A percentile compares a stretch with the other conserved stretches of the same genome.
These are phyloP conservation scores for Nevesoporus exiguus DNA, from an alignment of 768 basidiomycete genomes.

Conservation along the genomic window DNA sequence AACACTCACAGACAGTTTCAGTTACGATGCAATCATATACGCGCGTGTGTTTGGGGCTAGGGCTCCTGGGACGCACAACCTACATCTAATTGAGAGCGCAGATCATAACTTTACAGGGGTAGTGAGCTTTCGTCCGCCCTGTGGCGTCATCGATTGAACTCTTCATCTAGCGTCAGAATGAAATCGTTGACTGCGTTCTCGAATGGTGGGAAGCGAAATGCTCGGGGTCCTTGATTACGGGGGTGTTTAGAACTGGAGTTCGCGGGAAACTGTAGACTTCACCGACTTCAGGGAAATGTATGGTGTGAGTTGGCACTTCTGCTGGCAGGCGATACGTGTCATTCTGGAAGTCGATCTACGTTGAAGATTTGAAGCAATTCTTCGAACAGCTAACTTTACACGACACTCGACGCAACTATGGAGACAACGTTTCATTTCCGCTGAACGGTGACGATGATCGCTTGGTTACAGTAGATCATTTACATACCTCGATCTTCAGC, in stretches of 20 bases:
- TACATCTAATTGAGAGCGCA: slow-evolving; percentile 67
- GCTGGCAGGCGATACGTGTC: not conserved
- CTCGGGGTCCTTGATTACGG: slow-evolving; percentile 50
- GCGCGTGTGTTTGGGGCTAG: slow-evolving; percentile 55
- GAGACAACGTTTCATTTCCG: not conserved
- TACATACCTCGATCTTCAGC: not conserved
- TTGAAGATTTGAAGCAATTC: not conserved
- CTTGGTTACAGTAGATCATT: not conserved
- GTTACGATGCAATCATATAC: slow-evolving; percentile 72
- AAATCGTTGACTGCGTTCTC: slow-evolving; percentile 63
- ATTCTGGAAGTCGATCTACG: not conserved
- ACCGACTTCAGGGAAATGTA: not conserved
- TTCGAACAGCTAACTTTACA: not conserved
- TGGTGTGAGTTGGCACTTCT: no score
- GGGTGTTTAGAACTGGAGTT: slow-evolving; percentile 59
- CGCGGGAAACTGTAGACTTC: slow-evolving; percentile 46
- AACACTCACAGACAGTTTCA: slow-evolving; percentile 24
- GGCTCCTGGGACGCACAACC: slow-evolving; percentile 62
- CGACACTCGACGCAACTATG: not conserved
- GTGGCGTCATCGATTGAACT: slow-evolving; percentile 1
- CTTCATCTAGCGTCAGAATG: slow-evolving; percentile 49
- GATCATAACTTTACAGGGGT: slow-evolving; percentile 78
- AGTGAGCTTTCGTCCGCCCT: slow-evolving; percentile 8
- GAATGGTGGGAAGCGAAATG: slow-evolving; percentile 59
- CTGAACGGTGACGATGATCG: not conserved